These are phyloP conservation scores for Austroboletus eburneus DNA, from an alignment of 768 basidiomycete species.

Conservation along the genomic window DNA sequence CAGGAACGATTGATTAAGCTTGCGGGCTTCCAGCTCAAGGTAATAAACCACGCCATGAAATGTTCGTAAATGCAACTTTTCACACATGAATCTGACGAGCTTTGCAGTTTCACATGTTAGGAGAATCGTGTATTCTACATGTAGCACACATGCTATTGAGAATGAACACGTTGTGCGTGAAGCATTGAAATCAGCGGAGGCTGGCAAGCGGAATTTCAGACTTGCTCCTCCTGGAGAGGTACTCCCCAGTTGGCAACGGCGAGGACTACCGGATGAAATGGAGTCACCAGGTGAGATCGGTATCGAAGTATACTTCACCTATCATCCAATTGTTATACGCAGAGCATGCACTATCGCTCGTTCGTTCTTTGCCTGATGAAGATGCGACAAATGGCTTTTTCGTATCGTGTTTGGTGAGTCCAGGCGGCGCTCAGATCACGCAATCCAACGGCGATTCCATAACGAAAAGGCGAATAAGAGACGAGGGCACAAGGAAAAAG, in stretches of 20 bases:
- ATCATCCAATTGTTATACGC: neutral
- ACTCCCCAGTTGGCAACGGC: constrained; percentile 76
- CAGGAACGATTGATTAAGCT: constrained; percentile 78
- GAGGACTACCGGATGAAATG: constrained; percentile 70
- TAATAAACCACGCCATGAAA: constrained; percentile 94
- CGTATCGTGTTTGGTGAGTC: constrained; percentile 79
- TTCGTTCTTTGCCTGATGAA: constrained; percentile 75
- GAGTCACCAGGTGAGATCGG: constrained; percentile 43
- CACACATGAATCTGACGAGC: constrained; percentile 1
- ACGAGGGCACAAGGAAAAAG: constrained; percentile 18
- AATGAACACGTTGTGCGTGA: constrained; percentile 88
- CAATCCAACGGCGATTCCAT: constrained; percentile 3
- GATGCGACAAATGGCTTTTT: constrained; percentile 97
- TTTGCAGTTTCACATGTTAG: constrained; percentile 66
- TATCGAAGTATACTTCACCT: neutral
- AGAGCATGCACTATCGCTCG: constrained; percentile 56
- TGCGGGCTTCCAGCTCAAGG: constrained; percentile 81
- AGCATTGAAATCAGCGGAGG: constrained; percentile 71
- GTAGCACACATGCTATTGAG: constrained; percentile 85
- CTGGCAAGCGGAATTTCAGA: constrained; percentile 51
- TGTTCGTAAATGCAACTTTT: constrained; percentile 47
- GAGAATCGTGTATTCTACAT: constrained; percentile 96
- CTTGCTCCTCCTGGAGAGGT: constrained; percentile 67
- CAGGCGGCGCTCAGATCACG: neutral
- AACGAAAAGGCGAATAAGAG: constrained; percentile 27